Evolutionary conservation across 805 yeast species (phyloP), one percentile per base, ranked within the genome.

Genomic region (Metschnikowia peoriensis): DNA sequence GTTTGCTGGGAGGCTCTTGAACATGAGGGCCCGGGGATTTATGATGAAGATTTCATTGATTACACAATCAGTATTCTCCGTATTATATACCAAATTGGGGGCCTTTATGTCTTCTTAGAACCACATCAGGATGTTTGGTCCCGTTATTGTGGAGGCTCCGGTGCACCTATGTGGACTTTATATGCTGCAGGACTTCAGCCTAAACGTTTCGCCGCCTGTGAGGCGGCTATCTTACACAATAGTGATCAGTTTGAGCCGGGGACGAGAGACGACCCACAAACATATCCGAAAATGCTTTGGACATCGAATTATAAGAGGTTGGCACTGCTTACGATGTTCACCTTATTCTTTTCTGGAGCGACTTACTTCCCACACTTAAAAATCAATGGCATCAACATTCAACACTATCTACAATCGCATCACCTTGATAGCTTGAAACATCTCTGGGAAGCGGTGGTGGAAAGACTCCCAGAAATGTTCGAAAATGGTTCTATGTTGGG

Each of bases 101-200:
- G 92, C 0, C 65, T 91, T 16, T 88, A 86, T 61, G 89, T 90
- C 7, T 84, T 88, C 59, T 65, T 92, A 58, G 97, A 92, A 63
- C 89, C 96, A 0, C 97, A 92, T 66, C 97, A 92, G 67, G 97
- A 92, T 66, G 96, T 86, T 11, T 92, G 97, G 97, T 85, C 94
- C 1, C 79, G 97, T 45, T 88, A 78, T 64, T 75, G 84, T 10
- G 97, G 97, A 6, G 97, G 97, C 2, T 84, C 89, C 44, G 97
- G 97, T 16, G 96, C 97, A 4, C 97, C 97, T 0, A 62, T 89
- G 62, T 92, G 97, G 97, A 91, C 97, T 0, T 66, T 91, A 4
- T 85, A 88, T 63, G 92, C 94, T 27, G 96, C 93, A 1, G 97
- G 97, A 0, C 70, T 92, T 45, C 82, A 92, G 51, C 97, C 97